Evolutionary conservation across 2,329 filamentous ascomycete species (phyloP).

Genomic region (Aplosporella prunicola): DNA sequence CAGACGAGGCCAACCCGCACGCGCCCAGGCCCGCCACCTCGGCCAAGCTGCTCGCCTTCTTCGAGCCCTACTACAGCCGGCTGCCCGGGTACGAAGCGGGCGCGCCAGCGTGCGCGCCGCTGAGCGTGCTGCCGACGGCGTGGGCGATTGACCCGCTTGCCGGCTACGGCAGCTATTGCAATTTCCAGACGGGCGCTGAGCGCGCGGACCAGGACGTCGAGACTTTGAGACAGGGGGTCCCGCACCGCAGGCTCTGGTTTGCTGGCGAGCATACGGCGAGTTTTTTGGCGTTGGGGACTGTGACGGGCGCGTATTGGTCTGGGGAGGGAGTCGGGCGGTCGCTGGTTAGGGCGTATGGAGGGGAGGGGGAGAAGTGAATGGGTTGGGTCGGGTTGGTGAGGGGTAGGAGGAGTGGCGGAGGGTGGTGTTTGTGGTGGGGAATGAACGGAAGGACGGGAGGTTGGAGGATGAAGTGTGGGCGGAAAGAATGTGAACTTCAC

Average conservation of each 20-base stretch:
- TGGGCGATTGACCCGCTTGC: conserved; percentile 75
- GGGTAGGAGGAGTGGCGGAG: not conserved
- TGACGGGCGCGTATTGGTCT: conserved; percentile 86
- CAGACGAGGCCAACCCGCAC: conserved; percentile 16
- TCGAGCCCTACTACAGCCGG: conserved; percentile 67
- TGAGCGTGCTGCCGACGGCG: conserved; percentile 56
- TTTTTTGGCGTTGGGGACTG: conserved; percentile 80
- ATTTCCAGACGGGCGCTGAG: conserved; percentile 69
- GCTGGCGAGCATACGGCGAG: conserved; percentile 87
- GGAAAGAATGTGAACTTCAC: too few relatives aligned
- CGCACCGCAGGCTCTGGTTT: conserved; percentile 66
- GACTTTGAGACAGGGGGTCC: conserved; percentile 44
- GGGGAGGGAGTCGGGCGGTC: conserved; percentile 67
- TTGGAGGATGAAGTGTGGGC: too few relatives aligned
- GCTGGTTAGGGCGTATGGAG: conserved; percentile 48
- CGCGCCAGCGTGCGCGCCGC: conserved; percentile 51
- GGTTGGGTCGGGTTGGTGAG: too few relatives aligned
- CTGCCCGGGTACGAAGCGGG: conserved; percentile 56
- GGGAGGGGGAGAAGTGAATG: conserved; percentile 14
- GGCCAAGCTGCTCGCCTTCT: conserved; percentile 53
- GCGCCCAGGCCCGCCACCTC: conserved; percentile 34
- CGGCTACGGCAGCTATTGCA: conserved; percentile 73
- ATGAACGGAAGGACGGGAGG: too few relatives aligned
- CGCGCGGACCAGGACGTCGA: conserved; percentile 65
- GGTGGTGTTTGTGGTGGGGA: too few relatives aligned